Evolutionary conservation across 352 stramenopile species (phyloP), one percentile per base, ranked within the genome.

Genomic region (Globisporangium irregulare): DNA sequence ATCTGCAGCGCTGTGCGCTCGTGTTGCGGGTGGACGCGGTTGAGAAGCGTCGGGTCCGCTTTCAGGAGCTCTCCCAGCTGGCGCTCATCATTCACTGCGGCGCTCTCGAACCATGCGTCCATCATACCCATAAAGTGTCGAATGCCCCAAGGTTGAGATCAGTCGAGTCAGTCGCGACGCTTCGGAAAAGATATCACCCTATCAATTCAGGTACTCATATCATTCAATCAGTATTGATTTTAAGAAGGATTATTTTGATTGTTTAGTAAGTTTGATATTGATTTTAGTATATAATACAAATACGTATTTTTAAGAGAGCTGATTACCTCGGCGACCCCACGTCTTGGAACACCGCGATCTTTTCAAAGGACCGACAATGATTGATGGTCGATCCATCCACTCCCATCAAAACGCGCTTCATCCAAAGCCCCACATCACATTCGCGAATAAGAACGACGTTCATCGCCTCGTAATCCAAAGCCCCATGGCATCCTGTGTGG

Each of bases 1-100:
- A 73, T 29, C 50, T 70, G 68, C 29, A 73, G 64, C 25, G 68
- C 68, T 9, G 68, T 64, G 12, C 68, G 68, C 22, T 56, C 64
- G 3, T 63, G 29, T 12, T 56, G 50, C 29, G 64, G 51, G 55
- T 64, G 27, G 46, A 50, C n/a, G 29, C 53, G 58, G 59, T 64
- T 2, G 9, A 67, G 48, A 7, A 67, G 43, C 20, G 68, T 27
- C 0, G 48, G 32, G 32, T 61, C 50, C 12, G 18, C 32, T 20
- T 7, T 36, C 6, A 67, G 32, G 2, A 54, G 24, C 32, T 54
- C n/a, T n/a, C 61, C 15, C 20, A 67, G 29, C 7, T 48, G 20
- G 2, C 32, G 4, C 18, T n/a, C 56, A 5, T 61, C 29, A n/a
- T 61, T 9, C 5, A 32, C 56, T 20, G 15, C 5, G 22, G 56